These are phyloP conservation scores for Ophiosphaerella narmari DNA, from an alignment of 2,329 filamentous ascomycete species.

Conservation along the genomic window DNA sequence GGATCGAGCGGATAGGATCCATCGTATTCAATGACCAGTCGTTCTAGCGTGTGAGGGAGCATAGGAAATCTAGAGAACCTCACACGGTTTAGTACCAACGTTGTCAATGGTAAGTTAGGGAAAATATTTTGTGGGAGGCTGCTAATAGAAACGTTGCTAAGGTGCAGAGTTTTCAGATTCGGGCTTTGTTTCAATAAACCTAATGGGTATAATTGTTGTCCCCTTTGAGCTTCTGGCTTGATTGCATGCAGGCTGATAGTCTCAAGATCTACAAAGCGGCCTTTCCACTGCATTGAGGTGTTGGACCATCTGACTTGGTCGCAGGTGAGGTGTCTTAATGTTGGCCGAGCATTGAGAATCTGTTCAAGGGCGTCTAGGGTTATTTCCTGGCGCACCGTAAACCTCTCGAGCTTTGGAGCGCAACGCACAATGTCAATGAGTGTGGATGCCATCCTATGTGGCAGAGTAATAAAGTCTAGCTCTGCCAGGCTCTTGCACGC, in stretches of 20 bases:
- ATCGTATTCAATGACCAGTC: slow-evolving; percentile 12
- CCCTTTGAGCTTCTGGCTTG: too few species aligned
- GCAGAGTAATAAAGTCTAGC: slow-evolving; percentile 38
- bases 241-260: slow-evolving; percentile 20
- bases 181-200: slow-evolving; percentile 17
- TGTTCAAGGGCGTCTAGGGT: slow-evolving; percentile 30
- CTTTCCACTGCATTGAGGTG: slow-evolving; percentile 23
- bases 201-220: background rate
- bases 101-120: slow-evolving; percentile 9
- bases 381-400: slow-evolving; percentile 32
- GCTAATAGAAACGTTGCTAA: slow-evolving; percentile 2
- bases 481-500: slow-evolving; percentile 42
- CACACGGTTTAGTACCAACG: slow-evolving; percentile 15
- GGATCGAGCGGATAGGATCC: background rate
- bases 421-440: slow-evolving; percentile 36
- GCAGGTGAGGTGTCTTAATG: slow-evolving; percentile 32
- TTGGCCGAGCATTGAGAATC: slow-evolving; percentile 33
- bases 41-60: slow-evolving; percentile 23
- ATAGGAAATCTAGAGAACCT: slow-evolving; percentile 1
- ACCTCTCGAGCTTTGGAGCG: slow-evolving; percentile 29
- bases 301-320: slow-evolving; percentile 1
- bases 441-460: slow-evolving; percentile 27
- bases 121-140: background rate
- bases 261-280: slow-evolving; percentile 30
- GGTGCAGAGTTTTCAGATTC: slow-evolving; percentile 12